Evolutionary conservation across 2,329 filamentous ascomycete genomes (phyloP).

Genomic region (Xylariales sp.): DNA sequence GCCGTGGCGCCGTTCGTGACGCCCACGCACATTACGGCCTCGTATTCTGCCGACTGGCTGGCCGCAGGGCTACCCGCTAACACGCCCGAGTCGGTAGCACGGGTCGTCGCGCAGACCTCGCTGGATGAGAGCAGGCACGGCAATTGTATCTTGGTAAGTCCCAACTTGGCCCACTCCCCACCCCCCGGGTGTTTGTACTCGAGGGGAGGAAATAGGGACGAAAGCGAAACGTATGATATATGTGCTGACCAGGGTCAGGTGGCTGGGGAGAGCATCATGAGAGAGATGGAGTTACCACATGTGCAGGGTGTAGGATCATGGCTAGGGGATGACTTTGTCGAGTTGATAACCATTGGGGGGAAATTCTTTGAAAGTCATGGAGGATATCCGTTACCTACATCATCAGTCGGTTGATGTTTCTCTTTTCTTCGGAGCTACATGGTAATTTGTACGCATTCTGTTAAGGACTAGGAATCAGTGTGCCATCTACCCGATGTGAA

Average conservation of each 20-base stretch:
- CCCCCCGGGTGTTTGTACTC: no score
- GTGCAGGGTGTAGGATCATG: background rate
- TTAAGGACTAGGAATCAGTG: no score
- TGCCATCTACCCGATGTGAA: no score
- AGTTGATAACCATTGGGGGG: background rate
- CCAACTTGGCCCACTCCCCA: background rate
- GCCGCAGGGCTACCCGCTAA: constrained; percentile 31
- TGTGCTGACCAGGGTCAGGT: background rate
- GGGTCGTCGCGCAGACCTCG: constrained; percentile 28
- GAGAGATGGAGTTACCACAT: background rate
- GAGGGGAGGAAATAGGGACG: no score
- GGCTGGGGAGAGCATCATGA: background rate
- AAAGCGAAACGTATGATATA: no score
- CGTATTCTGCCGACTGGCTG: constrained; percentile 29
- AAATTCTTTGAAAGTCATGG: background rate
- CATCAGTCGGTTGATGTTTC: no score
- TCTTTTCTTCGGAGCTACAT: no score
- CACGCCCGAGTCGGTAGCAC: constrained; percentile 32
- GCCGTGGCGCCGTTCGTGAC: constrained; percentile 39
- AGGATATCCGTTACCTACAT: background rate
- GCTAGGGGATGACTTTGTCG: background rate
- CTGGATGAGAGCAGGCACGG: constrained; percentile 24
- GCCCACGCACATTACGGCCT: constrained; percentile 35
- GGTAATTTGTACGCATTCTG: no score
- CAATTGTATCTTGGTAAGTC: constrained; percentile 18